A percentile compares a stretch with the other conserved stretches of the same genome.
Evolutionary conservation across 1,284 basidiomycete genomes (phyloP).

Genomic region (Sparassis latifolia): DNA sequence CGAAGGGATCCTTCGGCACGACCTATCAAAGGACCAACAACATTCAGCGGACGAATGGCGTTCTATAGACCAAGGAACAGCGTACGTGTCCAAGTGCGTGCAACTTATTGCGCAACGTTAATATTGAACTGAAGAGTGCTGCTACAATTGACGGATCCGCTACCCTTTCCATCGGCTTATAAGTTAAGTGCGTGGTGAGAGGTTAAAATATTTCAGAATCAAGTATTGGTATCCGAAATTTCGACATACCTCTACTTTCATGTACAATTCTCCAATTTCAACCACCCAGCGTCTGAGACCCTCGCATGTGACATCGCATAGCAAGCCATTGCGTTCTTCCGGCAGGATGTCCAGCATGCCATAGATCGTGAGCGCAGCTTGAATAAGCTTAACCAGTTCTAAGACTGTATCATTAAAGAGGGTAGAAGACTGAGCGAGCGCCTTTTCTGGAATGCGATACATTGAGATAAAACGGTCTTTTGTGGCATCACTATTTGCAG

Average conservation of each 20-base stretch:
- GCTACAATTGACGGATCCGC: slow-evolving; percentile 67
- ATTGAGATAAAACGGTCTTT: slow-evolving; percentile 69
- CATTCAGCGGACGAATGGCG: neutral
- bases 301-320: slow-evolving; percentile 69
- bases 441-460: slow-evolving; percentile 52
- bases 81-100: slow-evolving; percentile 40
- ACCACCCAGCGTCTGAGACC: slow-evolving; percentile 62
- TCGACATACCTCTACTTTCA: slow-evolving; percentile 51
- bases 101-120: slow-evolving; percentile 62
- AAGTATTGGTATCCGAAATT: neutral
- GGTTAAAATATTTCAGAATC: neutral
- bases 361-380: slow-evolving; percentile 61
- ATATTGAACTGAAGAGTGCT: slow-evolving; percentile 60
- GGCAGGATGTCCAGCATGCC: slow-evolving; percentile 48
- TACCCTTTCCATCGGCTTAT: slow-evolving; percentile 60
- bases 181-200: neutral
- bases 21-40: slow-evolving; percentile 24
- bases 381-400: slow-evolving; percentile 67
- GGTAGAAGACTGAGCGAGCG: slow-evolving; percentile 19
- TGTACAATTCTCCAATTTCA: slow-evolving; percentile 53
- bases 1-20: slow-evolving; percentile 71
- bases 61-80: slow-evolving; percentile 1
- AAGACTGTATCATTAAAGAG: slow-evolving; percentile 58
- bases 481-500: slow-evolving; percentile 52
- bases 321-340: slow-evolving; percentile 51